Evolutionary conservation across 345 rosid species (phyloP).

Genomic region (Eucalyptus pauciflora): DNA sequence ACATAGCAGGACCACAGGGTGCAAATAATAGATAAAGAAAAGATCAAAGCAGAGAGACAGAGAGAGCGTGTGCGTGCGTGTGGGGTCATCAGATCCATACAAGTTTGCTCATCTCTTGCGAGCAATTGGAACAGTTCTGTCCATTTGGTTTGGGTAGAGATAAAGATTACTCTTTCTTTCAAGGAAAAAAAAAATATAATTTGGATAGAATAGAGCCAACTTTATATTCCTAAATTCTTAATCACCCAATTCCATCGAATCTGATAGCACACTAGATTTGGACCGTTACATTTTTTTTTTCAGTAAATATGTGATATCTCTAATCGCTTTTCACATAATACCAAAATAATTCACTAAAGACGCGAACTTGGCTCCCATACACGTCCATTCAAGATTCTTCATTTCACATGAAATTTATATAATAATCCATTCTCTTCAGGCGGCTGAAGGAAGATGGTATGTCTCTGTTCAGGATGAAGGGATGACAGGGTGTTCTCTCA

Average conservation of each 20-base stretch:
- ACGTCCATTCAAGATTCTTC: background rate
- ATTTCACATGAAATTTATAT: background rate
- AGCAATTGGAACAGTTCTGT: background rate
- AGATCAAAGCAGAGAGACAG: background rate
- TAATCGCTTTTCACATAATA: background rate
- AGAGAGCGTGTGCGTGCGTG: background rate
- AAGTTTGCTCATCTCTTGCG: background rate
- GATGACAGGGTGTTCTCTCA: background rate
- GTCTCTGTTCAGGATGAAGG: background rate
- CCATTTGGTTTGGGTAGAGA: background rate
- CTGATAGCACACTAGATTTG: background rate
- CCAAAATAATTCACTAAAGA: background rate
- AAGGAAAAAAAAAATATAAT: background rate
- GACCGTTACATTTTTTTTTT: background rate
- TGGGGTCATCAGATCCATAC: background rate
- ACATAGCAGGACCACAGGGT: background rate
- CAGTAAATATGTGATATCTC: background rate
- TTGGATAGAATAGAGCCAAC: background rate
- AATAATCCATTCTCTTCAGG: background rate
- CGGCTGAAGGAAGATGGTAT: background rate
- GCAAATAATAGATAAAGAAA: background rate
- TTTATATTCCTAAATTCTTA: background rate
- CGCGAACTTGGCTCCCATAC: background rate
- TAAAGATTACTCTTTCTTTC: background rate
- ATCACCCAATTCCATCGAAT: background rate